phyloP scores from a whole-genome alignment of 306 rosid genomes.

The Abrus precatorius region DNA sequence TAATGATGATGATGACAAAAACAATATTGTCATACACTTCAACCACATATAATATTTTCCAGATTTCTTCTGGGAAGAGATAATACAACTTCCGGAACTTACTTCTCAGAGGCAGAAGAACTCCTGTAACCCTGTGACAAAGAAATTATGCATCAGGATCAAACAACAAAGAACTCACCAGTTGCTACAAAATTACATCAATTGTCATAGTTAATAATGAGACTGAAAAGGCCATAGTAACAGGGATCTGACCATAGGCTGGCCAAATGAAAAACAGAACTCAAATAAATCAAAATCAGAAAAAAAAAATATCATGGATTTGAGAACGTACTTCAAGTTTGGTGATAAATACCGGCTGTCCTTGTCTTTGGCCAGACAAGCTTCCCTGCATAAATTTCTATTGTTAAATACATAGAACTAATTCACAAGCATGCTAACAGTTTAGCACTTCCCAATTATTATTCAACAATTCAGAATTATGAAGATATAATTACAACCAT shows the following conservation, averaged over 20 bases:
- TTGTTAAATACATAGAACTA: slow-evolving; percentile 40
- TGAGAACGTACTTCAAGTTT: slow-evolving; percentile 83
- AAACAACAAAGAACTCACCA: slow-evolving; percentile 35
- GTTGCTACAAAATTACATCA: slow-evolving; percentile 21
- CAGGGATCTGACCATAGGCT: slow-evolving; percentile 29
- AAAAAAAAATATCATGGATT: slow-evolving; percentile 31
- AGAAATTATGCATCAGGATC: slow-evolving; percentile 46
- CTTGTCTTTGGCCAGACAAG: slow-evolving; percentile 97
- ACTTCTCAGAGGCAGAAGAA: slow-evolving; percentile 87
- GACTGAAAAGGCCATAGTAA: neutral
- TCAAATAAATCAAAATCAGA: neutral
- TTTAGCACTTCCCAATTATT: slow-evolving; percentile 18
- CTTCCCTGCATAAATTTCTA: slow-evolving; percentile 78
- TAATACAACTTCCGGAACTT: slow-evolving; percentile 58
- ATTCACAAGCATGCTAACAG: slow-evolving; percentile 45
- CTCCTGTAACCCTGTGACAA: slow-evolving; percentile 88
- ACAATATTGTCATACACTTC: slow-evolving; percentile 40
- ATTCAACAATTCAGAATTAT: neutral
- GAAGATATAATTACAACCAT: neutral
- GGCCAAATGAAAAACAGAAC: slow-evolving; percentile 34
- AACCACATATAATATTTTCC: slow-evolving; percentile 23
- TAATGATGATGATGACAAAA: neutral
- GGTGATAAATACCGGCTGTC: slow-evolving; percentile 93
- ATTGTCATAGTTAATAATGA: slow-evolving; percentile 12
- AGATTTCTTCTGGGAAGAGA: slow-evolving; percentile 33